Evolutionary conservation across 2,329 filamentous ascomycete species (phyloP).

Genomic region (Tetracladium maxilliforme): DNA sequence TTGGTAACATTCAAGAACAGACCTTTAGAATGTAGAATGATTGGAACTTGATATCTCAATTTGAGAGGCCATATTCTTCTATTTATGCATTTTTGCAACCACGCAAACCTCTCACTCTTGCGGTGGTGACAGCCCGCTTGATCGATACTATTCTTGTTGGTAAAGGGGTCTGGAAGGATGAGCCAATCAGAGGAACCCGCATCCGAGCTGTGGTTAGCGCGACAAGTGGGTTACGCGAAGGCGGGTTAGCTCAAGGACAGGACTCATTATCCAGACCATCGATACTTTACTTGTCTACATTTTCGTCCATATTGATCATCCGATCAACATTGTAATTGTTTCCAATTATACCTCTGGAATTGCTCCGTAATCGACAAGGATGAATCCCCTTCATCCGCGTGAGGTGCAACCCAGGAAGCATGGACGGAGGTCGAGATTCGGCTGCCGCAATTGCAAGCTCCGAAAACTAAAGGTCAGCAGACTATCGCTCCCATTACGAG

Average conservation of each 20-base stretch:
- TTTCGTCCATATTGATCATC: too few species aligned
- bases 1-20: constrained; percentile 1
- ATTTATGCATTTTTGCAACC: too few species aligned
- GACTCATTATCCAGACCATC: neutral
- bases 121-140: constrained; percentile 1
- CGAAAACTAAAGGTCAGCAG: constrained; percentile 28
- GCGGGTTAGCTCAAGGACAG: constrained; percentile 3
- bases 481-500: neutral
- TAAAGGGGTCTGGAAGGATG: constrained; percentile 2
- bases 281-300: too few species aligned
- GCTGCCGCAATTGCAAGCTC: constrained; percentile 35
- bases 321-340: neutral
- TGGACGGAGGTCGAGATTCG: constrained; percentile 22
- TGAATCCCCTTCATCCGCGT: constrained; percentile 2
- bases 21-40: constrained; percentile 1
- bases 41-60: constrained; percentile 1
- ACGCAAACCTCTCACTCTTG: neutral
- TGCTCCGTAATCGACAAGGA: constrained; percentile 5
- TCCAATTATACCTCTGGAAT: constrained; percentile 4
- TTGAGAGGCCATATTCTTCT: constrained; percentile 1
- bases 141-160: constrained; percentile 2
- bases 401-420: constrained; percentile 2
- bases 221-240: constrained; percentile 1
- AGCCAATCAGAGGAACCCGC: constrained; percentile 13
- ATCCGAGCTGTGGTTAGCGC: constrained; percentile 13